Conservation (phyloP, 352 stramenopile species). For the Thraustotheca clavata region DNA sequence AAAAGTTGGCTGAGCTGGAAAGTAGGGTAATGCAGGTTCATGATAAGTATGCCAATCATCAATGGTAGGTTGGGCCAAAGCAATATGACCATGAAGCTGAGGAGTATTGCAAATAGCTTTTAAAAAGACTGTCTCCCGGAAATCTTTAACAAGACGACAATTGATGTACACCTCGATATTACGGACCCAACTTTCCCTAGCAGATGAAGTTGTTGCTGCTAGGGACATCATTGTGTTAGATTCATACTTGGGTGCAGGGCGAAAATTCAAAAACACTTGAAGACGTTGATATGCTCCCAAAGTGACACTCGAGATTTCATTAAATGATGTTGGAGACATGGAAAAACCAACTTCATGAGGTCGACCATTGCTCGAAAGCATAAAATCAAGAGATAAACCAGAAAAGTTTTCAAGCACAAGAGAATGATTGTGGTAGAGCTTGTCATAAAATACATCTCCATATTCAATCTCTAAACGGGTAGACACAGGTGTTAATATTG, state of each 20-base stretch:
- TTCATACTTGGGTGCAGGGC: conserved; percentile 36
- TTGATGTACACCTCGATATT: conserved; percentile 85
- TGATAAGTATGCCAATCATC: conserved; percentile 26
- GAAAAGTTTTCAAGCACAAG: conserved; percentile 85
- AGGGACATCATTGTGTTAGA: conserved; percentile 22
- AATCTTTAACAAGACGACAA: conserved; percentile 82
- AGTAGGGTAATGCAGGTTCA: conserved; percentile 19
- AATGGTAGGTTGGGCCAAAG: conserved; percentile 33
- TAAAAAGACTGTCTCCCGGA: conserved; percentile 74
- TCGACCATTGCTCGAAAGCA: conserved; percentile 71
- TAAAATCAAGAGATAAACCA: conserved; percentile 77
- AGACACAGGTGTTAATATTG: too few species aligned
- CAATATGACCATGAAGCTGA: conserved; percentile 64
- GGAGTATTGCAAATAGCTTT: conserved; percentile 68
- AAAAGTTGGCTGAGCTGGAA: conserved; percentile 58
- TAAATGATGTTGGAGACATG: conserved; percentile 73
- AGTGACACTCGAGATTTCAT: conserved; percentile 67
- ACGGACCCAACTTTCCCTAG: conserved; percentile 55
- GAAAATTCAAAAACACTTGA: conserved; percentile 84
- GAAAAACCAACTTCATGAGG: conserved; percentile 79
- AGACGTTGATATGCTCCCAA: conserved; percentile 55
- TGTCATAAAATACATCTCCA: conserved; percentile 83
- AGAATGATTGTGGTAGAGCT: conserved; percentile 85
- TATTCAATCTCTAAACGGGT: conserved; percentile 60
- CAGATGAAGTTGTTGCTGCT: conserved; percentile 16